Evolutionary conservation across 192 early-diverging fungal genomes (phyloP), one percentile per base, ranked within the genome.

Genomic region (Radiomyces spectabilis): DNA sequence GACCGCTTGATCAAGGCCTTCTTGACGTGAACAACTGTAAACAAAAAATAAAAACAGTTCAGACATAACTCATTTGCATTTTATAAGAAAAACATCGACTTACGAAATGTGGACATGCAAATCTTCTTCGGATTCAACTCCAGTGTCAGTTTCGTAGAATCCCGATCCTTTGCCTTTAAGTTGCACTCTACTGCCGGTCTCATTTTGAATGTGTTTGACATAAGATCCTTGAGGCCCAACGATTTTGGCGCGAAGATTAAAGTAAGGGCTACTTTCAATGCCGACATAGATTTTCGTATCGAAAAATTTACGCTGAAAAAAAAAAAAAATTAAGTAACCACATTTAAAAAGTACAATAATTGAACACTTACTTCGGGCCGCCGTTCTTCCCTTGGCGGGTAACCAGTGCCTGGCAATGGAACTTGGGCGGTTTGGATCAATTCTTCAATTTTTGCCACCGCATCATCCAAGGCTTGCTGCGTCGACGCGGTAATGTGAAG

Each of bases 161-260:
- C 91, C 91, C 7, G 92, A 94, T 0, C 93, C 93, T 29, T 73
- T 66, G 5, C 93, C 93, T 34, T 88, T 86, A 18, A 94, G 72
- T 37, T 93, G 85, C 18, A 95, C 83, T 5, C 83, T 77, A 18
- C 88, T 79, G 0, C 77, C 72, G 2, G 93, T 90, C 33, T 84
- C 84, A 39, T 74, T 75, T 59, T 93, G 85, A 42, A 95, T 92
- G 64, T 92, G 89, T 63, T 93, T 91, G 44, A 95, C 87, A 68
- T 88, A 91, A 16, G 68, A 54, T 24, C 79, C 85, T 54, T 75
- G 75, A 18, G 91, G 89, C 9, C 93, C 93, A 40, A 94, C 84
- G 26, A 95, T 78, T 64, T 94, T 94, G 25, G 87, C 87, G 10
- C 89, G 80, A 21, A 89, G 72, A 63, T 93, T 89, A 66, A 89